Evolutionary conservation across 140 eudicot genomes (phyloP).

Genomic region (Oenanthe javanica): DNA sequence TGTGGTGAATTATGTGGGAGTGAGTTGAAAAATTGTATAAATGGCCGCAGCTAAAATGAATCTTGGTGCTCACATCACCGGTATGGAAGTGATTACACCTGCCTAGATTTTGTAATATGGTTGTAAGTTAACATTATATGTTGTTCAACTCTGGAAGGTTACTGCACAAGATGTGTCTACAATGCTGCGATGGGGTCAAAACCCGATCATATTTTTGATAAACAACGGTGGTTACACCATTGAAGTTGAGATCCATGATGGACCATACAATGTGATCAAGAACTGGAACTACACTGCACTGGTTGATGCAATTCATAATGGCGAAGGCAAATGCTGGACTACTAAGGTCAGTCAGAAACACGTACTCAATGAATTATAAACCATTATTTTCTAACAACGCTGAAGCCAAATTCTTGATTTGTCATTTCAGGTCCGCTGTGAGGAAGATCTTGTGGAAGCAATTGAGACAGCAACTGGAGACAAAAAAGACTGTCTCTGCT

Average conservation of each 20-base stretch:
- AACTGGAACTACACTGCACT: slow-evolving; percentile 79
- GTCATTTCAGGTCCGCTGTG: slow-evolving; percentile 29
- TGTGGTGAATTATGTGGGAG: not conserved
- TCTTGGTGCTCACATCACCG: not conserved
- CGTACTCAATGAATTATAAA: not conserved
- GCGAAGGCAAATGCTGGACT: slow-evolving; percentile 81
- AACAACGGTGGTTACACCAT: slow-evolving; percentile 79
- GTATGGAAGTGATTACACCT: not conserved
- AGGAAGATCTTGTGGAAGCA: slow-evolving; percentile 56
- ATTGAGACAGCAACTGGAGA: slow-evolving; percentile 45
- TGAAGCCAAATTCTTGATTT: not conserved
- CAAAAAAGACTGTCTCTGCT: slow-evolving; percentile 53
- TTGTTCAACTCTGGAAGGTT: slow-evolving; percentile 30
- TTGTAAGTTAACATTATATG: not conserved
- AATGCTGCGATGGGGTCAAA: slow-evolving; percentile 59
- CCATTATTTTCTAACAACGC: not conserved
- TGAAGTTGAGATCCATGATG: slow-evolving; percentile 77
- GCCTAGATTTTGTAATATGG: not conserved
- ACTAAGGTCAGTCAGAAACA: slow-evolving; percentile 30
- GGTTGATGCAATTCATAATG: slow-evolving; percentile 68
- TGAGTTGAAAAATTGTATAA: not conserved
- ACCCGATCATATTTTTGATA: slow-evolving; percentile 54
- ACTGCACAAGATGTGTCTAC: slow-evolving; percentile 80
- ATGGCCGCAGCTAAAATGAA: not conserved
- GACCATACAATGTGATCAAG: slow-evolving; percentile 77